Conservation (phyloP, 129 eudicot genomes). For the Tagetes patula region DNA sequence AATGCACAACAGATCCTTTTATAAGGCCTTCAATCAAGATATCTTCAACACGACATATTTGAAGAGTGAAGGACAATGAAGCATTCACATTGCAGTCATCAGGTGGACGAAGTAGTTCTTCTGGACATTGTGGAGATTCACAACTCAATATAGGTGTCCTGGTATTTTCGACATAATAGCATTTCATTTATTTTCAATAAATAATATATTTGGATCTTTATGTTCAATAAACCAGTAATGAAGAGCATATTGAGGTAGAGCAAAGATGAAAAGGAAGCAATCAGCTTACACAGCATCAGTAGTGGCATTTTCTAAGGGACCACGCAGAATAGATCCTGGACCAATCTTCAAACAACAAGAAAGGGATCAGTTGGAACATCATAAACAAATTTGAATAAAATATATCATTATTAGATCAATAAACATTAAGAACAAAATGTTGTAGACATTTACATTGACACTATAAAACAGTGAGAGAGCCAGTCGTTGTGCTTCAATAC, state of each 20-base stretch:
- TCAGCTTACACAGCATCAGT: constrained; percentile 70
- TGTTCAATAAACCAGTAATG: constrained; percentile 9
- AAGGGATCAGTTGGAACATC: constrained; percentile 21
- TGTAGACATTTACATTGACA: constrained; percentile 59
- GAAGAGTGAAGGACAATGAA: constrained; percentile 84
- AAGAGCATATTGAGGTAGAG: constrained; percentile 4
- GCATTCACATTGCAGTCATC: constrained; percentile 96
- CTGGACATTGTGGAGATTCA: constrained; percentile 68
- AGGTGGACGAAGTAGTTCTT: constrained; percentile 86
- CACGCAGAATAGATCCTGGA: constrained; percentile 90
- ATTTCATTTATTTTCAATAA: constrained; percentile 4
- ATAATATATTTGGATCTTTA: neutral
- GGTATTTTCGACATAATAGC: constrained; percentile 22
- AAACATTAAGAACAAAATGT: neutral
- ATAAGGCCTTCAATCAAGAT: constrained; percentile 83
- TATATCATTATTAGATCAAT: constrained; percentile 10
- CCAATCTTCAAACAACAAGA: constrained; percentile 65
- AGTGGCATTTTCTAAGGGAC: constrained; percentile 71
- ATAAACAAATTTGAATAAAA: neutral
- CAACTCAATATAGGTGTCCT: constrained; percentile 87
- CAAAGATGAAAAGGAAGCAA: constrained; percentile 16
- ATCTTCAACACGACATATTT: constrained; percentile 98
- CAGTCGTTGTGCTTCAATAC: constrained; percentile 88
- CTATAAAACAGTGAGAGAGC: constrained; percentile 83
- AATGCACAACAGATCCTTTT: constrained; percentile 90